phyloP scores from a whole-genome alignment of 768 basidiomycete genomes.

The Sistotremastrum suecicum region DNA sequence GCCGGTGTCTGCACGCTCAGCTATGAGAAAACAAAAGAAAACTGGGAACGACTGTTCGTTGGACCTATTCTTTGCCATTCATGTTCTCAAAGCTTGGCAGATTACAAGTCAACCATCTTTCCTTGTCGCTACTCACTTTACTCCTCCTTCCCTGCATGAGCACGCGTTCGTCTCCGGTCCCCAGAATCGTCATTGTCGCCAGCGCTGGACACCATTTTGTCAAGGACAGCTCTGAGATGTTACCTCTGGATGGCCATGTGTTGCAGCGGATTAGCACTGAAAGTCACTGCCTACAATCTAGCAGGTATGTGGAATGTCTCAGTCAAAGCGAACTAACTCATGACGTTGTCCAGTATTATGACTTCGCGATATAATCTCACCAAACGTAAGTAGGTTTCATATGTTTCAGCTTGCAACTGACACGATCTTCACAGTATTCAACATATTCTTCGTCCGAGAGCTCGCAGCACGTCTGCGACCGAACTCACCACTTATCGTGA shows the following conservation, averaged over 20 bases:
- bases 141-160: constrained; percentile 7
- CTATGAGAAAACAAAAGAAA: constrained; percentile 5
- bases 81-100: neutral
- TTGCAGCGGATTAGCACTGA: neutral
- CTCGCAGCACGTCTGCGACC: neutral
- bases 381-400: neutral
- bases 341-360: neutral
- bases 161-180: constrained; percentile 1
- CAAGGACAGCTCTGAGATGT: neutral
- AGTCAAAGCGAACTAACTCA: no score
- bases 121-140: constrained; percentile 6
- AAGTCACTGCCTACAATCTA: neutral
- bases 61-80: neutral
- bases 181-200: constrained; percentile 3
- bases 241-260: constrained; percentile 1
- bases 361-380: neutral
- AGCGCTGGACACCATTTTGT: constrained; percentile 4
- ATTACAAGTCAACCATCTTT: constrained; percentile 7
- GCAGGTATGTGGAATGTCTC: neutral
- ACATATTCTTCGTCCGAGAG: neutral
- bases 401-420: neutral
- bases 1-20: neutral
- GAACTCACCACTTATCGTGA: neutral
- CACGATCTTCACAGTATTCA: neutral
- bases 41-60: constrained; percentile 8